phyloP scores from a whole-genome alignment of 495 filamentous ascomycete species.

The Xylaria acuta region DNA sequence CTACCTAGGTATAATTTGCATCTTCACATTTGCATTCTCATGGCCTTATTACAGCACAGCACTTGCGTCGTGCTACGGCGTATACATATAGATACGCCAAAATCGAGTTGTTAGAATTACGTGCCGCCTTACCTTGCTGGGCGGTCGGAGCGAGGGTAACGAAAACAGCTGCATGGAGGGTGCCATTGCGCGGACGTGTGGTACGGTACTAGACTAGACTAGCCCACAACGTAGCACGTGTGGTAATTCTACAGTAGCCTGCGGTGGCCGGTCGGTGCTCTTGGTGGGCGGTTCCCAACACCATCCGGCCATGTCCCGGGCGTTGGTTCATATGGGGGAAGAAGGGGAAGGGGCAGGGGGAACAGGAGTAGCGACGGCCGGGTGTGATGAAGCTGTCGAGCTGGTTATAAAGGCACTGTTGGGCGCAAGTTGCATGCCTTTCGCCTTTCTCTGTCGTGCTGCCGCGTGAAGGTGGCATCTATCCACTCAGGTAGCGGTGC shows the following conservation, averaged over 20 bases:
- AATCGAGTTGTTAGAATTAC: not conserved
- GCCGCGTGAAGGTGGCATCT: not conserved
- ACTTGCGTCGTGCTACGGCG: not conserved
- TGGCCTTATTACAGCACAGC: not conserved
- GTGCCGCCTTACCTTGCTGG: conserved; percentile 21
- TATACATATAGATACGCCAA: not conserved
- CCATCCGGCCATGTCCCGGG: not conserved
- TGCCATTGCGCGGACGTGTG: conserved; percentile 16
- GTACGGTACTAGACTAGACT: not conserved
- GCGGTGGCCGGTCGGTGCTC: not conserved
- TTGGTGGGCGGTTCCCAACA: not conserved
- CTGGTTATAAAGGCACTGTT: not conserved
- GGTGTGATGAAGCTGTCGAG: not conserved
- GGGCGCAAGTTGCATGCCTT: not conserved
- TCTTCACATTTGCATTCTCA: conserved; percentile 5
- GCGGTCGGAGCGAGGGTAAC: conserved; percentile 14
- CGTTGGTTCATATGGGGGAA: not conserved
- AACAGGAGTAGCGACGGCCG: not conserved
- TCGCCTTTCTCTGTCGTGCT: not conserved
- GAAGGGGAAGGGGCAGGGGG: not conserved
- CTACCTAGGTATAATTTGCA: not conserved
- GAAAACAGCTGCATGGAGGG: conserved; percentile 19
- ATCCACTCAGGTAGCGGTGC: not conserved
- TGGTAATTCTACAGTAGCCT: not conserved
- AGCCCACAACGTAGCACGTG: not conserved